Evolutionary conservation across 2,329 filamentous ascomycete species (phyloP).

Genomic region (Orbilia quercus): DNA sequence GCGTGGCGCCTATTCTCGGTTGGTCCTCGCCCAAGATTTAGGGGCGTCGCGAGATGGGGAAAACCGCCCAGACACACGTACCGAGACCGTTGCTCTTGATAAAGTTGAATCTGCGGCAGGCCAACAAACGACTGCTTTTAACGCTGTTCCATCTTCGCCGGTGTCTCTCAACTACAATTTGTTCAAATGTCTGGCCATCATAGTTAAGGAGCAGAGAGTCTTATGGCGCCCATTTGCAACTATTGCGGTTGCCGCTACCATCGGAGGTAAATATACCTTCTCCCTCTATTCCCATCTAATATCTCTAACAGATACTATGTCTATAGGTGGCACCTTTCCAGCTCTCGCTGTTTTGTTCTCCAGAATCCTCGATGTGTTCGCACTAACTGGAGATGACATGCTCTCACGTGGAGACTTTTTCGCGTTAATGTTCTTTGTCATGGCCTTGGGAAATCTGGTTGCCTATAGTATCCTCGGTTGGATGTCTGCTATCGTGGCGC

Average conservation of each 20-base stretch:
- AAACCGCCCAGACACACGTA: neutral
- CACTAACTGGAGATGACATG: conserved; percentile 62
- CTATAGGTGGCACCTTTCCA: conserved; percentile 64
- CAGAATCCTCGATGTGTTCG: conserved; percentile 68
- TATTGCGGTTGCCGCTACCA: conserved; percentile 62
- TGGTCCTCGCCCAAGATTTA: conserved; percentile 59
- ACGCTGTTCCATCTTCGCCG: conserved; percentile 57
- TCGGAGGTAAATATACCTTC: conserved; percentile 16
- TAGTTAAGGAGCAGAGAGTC: conserved; percentile 70
- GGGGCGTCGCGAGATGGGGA: neutral
- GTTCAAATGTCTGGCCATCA: conserved; percentile 68
- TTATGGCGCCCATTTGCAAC: conserved; percentile 69
- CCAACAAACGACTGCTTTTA: neutral
- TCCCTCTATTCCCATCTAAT: neutral
- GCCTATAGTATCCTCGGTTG: conserved; percentile 68
- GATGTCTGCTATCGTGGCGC: conserved; percentile 14
- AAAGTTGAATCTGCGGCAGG: neutral
- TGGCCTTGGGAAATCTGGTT: conserved; percentile 68
- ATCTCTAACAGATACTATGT: neutral
- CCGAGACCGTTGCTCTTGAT: neutral
- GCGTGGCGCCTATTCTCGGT: conserved; percentile 60
- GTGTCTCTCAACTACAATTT: conserved; percentile 60
- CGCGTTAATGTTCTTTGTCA: conserved; percentile 73
- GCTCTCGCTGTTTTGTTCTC: conserved; percentile 70
- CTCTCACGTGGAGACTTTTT: conserved; percentile 68